These are phyloP conservation scores for Fusarium anguioides DNA, from an alignment of 2,329 filamentous ascomycete species.

Conservation along the genomic window DNA sequence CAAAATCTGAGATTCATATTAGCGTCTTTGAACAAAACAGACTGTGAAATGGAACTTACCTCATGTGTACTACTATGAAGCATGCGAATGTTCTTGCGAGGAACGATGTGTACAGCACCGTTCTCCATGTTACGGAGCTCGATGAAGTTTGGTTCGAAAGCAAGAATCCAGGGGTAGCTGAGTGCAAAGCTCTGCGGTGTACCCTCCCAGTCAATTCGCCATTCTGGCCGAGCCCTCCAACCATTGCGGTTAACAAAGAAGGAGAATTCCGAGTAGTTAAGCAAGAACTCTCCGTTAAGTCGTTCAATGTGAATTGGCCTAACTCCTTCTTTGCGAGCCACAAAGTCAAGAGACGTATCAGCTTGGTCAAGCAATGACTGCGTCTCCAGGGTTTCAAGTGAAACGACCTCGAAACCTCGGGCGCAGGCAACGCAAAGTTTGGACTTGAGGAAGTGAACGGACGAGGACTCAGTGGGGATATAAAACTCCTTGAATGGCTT, in stretches of 20 bases:
- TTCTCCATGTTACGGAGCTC: slow-evolving; percentile 96
- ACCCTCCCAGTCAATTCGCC: slow-evolving; percentile 98
- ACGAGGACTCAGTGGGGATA: slow-evolving; percentile 97
- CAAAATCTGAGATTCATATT: slow-evolving; percentile 74
- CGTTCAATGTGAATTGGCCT: slow-evolving; percentile 97
- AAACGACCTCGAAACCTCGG: slow-evolving; percentile 96
- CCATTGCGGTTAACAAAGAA: slow-evolving; percentile 99
- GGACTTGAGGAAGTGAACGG: slow-evolving; percentile 95
- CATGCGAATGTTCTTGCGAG: slow-evolving; percentile 97
- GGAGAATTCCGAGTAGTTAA: slow-evolving; percentile 98
- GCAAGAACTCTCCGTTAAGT: slow-evolving; percentile 94
- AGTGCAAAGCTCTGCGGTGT: slow-evolving; percentile 91
- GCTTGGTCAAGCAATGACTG: slow-evolving; percentile 97
- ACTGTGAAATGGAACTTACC: slow-evolving; percentile 62
- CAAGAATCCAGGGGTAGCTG: slow-evolving; percentile 95
- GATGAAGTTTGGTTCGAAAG: slow-evolving; percentile 97
- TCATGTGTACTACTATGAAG: slow-evolving; percentile 96
- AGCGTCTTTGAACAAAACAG: neutral
- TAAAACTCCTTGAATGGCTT: slow-evolving; percentile 99
- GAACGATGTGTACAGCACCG: slow-evolving; percentile 93
- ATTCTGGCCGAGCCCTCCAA: slow-evolving; percentile 94
- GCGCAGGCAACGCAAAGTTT: slow-evolving; percentile 97
- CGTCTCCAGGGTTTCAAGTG: slow-evolving; percentile 95
- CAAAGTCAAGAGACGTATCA: slow-evolving; percentile 97
- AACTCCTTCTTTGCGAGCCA: slow-evolving; percentile 91